Evolutionary conservation across 164 flowering plant genomes (phyloP).

Genomic region (Nelumbo lutea): DNA sequence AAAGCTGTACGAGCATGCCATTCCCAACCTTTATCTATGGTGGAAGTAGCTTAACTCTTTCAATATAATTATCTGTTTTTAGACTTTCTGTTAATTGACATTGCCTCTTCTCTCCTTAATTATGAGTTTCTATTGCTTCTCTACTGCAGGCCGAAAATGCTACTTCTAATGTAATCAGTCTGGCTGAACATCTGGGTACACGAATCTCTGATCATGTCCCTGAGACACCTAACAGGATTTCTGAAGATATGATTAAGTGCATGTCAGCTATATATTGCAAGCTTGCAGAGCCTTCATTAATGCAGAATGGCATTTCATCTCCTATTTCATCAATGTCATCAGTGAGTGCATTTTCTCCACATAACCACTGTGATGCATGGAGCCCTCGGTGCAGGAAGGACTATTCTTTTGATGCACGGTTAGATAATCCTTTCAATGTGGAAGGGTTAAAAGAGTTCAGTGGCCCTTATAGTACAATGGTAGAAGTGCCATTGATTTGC

Average conservation of each 20-base stretch:
- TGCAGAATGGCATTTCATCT: conserved; percentile 53
- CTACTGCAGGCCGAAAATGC: conserved; percentile 43
- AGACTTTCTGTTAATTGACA: neutral
- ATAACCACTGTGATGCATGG: conserved; percentile 67
- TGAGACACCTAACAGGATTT: conserved; percentile 66
- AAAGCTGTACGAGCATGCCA: conserved; percentile 64
- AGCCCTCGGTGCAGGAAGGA: conserved; percentile 72
- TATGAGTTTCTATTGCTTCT: conserved; percentile 13
- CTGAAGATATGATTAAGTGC: conserved; percentile 81
- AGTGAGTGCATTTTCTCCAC: conserved; percentile 68
- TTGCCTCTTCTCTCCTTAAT: conserved; percentile 1
- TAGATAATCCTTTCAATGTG: conserved; percentile 77
- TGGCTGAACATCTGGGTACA: conserved; percentile 68
- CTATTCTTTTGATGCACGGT: conserved; percentile 61
- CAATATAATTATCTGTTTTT: neutral
- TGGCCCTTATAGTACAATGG: conserved; percentile 92
- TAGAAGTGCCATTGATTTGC: conserved; percentile 71
- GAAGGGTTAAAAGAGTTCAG: conserved; percentile 78
- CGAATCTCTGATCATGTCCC: conserved; percentile 39
- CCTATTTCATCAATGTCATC: conserved; percentile 84
- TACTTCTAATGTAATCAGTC: conserved; percentile 38
- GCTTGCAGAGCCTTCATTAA: conserved; percentile 70
- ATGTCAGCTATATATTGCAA: conserved; percentile 70
- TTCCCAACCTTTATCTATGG: conserved; percentile 81
- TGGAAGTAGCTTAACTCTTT: conserved; percentile 45